phyloP scores from a whole-genome alignment of 768 basidiomycete genomes.

The Hericium erinaceus region DNA sequence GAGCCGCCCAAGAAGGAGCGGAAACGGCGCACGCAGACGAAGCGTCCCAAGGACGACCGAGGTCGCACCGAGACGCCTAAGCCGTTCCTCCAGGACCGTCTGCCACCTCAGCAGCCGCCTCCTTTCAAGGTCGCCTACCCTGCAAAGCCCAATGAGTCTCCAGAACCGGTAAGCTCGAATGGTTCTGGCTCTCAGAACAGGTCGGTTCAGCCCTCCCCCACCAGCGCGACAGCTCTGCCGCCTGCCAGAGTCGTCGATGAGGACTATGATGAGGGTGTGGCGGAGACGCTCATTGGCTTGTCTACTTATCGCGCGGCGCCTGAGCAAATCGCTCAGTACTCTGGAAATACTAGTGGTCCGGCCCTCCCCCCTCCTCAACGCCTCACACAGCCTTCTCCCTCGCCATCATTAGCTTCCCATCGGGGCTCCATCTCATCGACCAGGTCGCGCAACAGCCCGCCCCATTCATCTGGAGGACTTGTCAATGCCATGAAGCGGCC shows the following conservation, averaged over 20 bases:
- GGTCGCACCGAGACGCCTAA: constrained; percentile 38
- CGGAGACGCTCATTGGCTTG: constrained; percentile 75
- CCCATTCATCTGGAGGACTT: constrained; percentile 21
- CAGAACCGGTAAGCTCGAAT: constrained; percentile 58
- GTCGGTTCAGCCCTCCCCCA: constrained; percentile 68
- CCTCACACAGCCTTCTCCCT: constrained; percentile 16
- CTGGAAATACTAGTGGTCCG: constrained; percentile 6
- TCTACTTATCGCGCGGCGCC: constrained; percentile 16
- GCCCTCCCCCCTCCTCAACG: constrained; percentile 4
- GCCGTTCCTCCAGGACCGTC: constrained; percentile 15
- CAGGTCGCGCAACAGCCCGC: constrained; percentile 56
- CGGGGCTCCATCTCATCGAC: constrained; percentile 63
- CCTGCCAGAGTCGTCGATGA: constrained; percentile 75
- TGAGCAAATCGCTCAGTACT: constrained; percentile 12
- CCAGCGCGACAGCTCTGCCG: constrained; percentile 46
- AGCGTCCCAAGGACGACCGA: constrained; percentile 34
- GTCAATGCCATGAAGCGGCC: constrained; percentile 47
- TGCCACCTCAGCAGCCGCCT: constrained; percentile 12
- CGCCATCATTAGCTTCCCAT: constrained; percentile 37
- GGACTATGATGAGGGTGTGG: constrained; percentile 90
- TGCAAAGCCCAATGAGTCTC: constrained; percentile 34
- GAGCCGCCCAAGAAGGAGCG: constrained; percentile 50
- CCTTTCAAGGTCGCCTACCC: constrained; percentile 17
- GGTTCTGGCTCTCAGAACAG: constrained; percentile 41
- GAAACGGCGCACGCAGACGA: constrained; percentile 35